Conservation (phyloP, 192 early-diverging fungal genomes). For the Coemansia guatemalensis region DNA sequence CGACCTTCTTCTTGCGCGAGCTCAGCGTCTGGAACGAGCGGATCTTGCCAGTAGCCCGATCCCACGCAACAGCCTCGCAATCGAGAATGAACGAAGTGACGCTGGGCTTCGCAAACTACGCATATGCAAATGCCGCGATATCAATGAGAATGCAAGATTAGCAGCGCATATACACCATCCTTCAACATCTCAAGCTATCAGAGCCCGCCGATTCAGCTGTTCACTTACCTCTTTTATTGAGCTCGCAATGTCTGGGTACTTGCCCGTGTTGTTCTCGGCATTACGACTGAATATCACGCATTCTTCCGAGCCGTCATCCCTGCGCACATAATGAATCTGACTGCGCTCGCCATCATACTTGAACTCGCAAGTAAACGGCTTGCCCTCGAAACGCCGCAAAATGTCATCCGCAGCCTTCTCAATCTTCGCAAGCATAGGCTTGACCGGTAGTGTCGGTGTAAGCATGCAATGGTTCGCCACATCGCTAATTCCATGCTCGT, state of each 20-base stretch:
- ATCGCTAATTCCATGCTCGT: slow-evolving; percentile 70
- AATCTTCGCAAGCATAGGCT: slow-evolving; percentile 99
- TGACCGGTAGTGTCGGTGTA: slow-evolving; percentile 92
- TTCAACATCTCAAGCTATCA: too few species aligned
- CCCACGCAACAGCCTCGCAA: slow-evolving; percentile 99
- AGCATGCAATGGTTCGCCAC: slow-evolving; percentile 81
- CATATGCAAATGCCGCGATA: slow-evolving; percentile 6
- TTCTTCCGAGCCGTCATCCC: slow-evolving; percentile 60
- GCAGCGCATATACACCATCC: too few species aligned
- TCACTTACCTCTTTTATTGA: slow-evolving; percentile 65
- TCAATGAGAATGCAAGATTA: too few species aligned
- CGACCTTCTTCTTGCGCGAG: slow-evolving; percentile 95
- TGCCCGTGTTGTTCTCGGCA: slow-evolving; percentile 88
- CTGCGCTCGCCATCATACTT: slow-evolving; percentile 98
- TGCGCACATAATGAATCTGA: slow-evolving; percentile 81
- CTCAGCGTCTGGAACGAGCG: slow-evolving; percentile 96
- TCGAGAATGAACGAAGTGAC: slow-evolving; percentile 93
- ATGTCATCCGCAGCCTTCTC: slow-evolving; percentile 93
- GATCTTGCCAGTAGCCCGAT: slow-evolving; percentile 78
- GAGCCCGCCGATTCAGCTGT: background rate
- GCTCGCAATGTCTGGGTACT: slow-evolving; percentile 93
- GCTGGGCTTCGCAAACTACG: slow-evolving; percentile 49
- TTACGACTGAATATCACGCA: slow-evolving; percentile 92
- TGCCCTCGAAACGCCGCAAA: slow-evolving; percentile 89
- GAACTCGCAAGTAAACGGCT: slow-evolving; percentile 95